Conservation (phyloP, 2,329 filamentous ascomycete species). For the Stemphylium beticola region DNA sequence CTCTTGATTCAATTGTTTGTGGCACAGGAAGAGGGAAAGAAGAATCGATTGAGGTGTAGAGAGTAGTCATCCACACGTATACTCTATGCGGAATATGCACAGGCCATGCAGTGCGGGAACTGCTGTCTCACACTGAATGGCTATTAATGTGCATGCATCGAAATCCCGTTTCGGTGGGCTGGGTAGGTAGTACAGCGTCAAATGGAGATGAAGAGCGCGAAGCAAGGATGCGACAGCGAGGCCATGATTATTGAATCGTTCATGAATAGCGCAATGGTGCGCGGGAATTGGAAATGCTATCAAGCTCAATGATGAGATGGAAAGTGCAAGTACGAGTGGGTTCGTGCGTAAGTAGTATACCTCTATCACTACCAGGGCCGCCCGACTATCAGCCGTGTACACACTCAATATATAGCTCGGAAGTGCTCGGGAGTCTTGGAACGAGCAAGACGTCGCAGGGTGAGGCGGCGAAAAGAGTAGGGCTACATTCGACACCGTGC, state of each 20-base stretch:
- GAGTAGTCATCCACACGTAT: too few relatives aligned
- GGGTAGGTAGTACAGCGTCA: too few relatives aligned
- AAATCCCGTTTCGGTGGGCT: too few relatives aligned
- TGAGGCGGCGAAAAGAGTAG: neutral
- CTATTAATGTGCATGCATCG: neutral
- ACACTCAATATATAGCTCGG: neutral
- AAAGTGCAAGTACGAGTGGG: neutral
- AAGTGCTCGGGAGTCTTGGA: neutral
- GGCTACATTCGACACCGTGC: neutral
- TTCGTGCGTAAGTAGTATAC: neutral
- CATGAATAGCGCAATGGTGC: too few relatives aligned
- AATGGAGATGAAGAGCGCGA: too few relatives aligned
- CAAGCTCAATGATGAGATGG: neutral
- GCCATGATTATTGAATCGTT: too few relatives aligned
- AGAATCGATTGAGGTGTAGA: too few relatives aligned
- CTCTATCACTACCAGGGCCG: neutral
- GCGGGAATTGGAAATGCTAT: too few relatives aligned
- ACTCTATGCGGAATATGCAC: neutral
- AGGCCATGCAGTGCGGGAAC: slow-evolving; percentile 15
- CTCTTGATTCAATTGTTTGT: too few relatives aligned
- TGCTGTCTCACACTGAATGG: slow-evolving; percentile 34
- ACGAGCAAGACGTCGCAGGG: neutral
- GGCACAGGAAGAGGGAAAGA: too few relatives aligned
- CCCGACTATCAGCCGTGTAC: slow-evolving; percentile 1
- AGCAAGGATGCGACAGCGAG: too few relatives aligned